These are phyloP conservation scores for Starmera dryadoides DNA, from an alignment of 805 yeast species.

Conservation along the genomic window DNA sequence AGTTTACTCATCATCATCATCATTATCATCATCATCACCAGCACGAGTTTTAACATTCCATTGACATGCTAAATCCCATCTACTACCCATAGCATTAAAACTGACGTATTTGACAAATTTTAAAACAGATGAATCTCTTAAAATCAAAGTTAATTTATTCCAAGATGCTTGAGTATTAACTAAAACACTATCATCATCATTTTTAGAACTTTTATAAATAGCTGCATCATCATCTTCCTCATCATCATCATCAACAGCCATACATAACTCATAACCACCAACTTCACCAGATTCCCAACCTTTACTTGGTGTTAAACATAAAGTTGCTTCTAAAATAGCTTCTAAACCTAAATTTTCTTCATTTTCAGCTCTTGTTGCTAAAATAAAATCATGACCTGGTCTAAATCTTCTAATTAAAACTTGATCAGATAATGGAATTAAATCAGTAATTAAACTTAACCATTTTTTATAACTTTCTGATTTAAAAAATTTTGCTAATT, in stretches of 20 bases:
- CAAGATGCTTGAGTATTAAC: conserved; percentile 75
- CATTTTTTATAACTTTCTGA: conserved; percentile 63
- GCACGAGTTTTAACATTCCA: conserved; percentile 62
- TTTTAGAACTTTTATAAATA: conserved; percentile 51
- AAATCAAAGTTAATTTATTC: conserved; percentile 72
- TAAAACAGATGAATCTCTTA: conserved; percentile 80
- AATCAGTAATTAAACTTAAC: conserved; percentile 53
- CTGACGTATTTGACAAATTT: conserved; percentile 91
- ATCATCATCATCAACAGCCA: conserved; percentile 48
- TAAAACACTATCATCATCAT: conserved; percentile 69
- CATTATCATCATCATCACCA: conserved; percentile 10
- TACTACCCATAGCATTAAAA: conserved; percentile 76
- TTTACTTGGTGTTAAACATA: conserved; percentile 71
- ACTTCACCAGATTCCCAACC: conserved; percentile 86
- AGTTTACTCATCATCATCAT: conserved; percentile 4
- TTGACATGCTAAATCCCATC: conserved; percentile 84
- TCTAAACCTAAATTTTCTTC: conserved; percentile 23
- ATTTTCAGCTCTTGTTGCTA: conserved; percentile 62
- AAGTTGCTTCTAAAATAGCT: conserved; percentile 68
- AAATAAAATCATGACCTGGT: conserved; percentile 89
- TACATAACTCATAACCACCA: conserved; percentile 93
- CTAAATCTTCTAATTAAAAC: conserved; percentile 78
- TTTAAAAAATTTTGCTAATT: conserved; percentile 50
- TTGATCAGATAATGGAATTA: conserved; percentile 58
- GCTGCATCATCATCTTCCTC: conserved; percentile 71